phyloP scores from a whole-genome alignment of 2,329 filamentous ascomycete species.

The Talaromyces sp. region DNA sequence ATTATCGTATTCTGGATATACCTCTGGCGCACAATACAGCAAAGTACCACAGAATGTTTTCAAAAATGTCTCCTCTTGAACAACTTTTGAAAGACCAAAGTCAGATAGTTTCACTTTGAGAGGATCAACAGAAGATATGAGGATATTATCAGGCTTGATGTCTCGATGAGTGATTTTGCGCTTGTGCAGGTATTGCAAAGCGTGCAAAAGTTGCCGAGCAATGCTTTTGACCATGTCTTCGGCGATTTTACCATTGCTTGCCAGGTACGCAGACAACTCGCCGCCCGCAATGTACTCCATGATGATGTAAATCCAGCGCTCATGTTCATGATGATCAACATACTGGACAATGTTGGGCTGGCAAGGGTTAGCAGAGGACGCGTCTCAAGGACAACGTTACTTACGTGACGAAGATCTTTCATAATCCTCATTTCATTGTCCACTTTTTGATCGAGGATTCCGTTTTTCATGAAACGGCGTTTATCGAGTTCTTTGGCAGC shows the following conservation, averaged over 20 bases:
- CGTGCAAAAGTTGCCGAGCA: conserved; percentile 66
- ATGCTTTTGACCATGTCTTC: conserved; percentile 70
- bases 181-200: conserved; percentile 78
- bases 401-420: conserved; percentile 75
- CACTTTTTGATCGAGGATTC: conserved; percentile 81
- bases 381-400: conserved; percentile 30
- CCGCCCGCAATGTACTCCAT: conserved; percentile 89
- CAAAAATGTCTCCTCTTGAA: conserved; percentile 85
- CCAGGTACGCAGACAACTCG: conserved; percentile 73
- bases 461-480: conserved; percentile 87
- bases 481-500: conserved; percentile 96
- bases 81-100: conserved; percentile 93
- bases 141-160: conserved; percentile 96
- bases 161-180: conserved; percentile 96
- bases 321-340: conserved; percentile 80
- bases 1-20: conserved; percentile 79
- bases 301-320: conserved; percentile 82
- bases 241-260: conserved; percentile 57
- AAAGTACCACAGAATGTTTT: conserved; percentile 96
- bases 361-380: conserved; percentile 18
- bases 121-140: conserved; percentile 69
- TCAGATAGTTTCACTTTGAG: conserved; percentile 88
- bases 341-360: conserved; percentile 88
- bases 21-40: conserved; percentile 92
- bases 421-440: conserved; percentile 98